These are phyloP conservation scores for Marsdenia floribunda DNA, from an alignment of 257 asterid genomes.

Conservation along the genomic window DNA sequence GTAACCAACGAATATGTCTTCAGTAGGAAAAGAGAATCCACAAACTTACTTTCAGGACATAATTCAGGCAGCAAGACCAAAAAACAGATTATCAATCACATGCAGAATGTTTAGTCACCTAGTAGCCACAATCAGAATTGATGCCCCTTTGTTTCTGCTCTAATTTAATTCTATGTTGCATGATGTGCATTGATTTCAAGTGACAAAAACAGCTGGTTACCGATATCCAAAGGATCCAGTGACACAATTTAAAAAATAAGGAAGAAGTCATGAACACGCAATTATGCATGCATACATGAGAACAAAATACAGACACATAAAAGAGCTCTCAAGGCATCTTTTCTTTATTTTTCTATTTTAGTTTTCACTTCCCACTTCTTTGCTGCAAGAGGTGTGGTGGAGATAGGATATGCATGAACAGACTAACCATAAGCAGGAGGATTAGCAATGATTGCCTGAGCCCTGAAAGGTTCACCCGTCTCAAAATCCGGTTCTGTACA, in stretches of 20 bases:
- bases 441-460: slow-evolving; percentile 97
- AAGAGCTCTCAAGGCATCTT: background rate
- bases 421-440: slow-evolving; percentile 99
- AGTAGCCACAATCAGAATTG: background rate
- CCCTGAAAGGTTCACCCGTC: slow-evolving; percentile 78
- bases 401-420: slow-evolving; percentile 2
- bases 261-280: background rate
- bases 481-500: slow-evolving; percentile 85
- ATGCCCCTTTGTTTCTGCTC: background rate
- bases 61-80: background rate
- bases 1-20: background rate
- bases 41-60: background rate
- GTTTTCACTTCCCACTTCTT: background rate
- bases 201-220: background rate
- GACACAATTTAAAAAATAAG: background rate
- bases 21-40: background rate
- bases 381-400: background rate
- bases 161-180: background rate
- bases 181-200: background rate
- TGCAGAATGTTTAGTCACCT: background rate
- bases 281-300: background rate
- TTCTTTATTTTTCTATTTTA: background rate
- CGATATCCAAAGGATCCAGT: background rate
- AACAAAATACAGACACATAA: background rate
- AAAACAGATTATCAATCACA: background rate